Conservation (phyloP, 1,139 yeast genomes). For the Yamadazyma triangularis region DNA sequence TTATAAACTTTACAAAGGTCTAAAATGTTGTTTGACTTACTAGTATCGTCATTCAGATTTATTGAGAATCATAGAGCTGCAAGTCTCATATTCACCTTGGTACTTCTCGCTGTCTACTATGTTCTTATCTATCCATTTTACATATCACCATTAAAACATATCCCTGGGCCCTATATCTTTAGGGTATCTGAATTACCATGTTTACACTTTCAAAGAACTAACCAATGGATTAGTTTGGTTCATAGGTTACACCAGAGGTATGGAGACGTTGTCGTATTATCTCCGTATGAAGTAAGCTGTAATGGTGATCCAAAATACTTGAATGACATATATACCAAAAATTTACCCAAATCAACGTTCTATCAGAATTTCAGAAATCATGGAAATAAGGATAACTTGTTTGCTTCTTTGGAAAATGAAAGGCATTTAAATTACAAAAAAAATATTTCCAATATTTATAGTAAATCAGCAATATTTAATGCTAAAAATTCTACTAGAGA, state of each 20-base stretch:
- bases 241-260: slow-evolving; percentile 50
- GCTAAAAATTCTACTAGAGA: slow-evolving; percentile 25
- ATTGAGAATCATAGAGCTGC: slow-evolving; percentile 6
- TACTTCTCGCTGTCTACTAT: slow-evolving; percentile 17
- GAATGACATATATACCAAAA: slow-evolving; percentile 53
- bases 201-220: slow-evolving; percentile 49
- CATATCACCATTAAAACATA: slow-evolving; percentile 44
- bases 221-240: slow-evolving; percentile 47
- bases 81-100: slow-evolving; percentile 1
- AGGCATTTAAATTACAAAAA: slow-evolving; percentile 49
- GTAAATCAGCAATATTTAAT: slow-evolving; percentile 40
- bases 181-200: slow-evolving; percentile 43
- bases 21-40: no score
- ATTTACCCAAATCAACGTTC: slow-evolving; percentile 56
- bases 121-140: slow-evolving; percentile 41
- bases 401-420: slow-evolving; percentile 48
- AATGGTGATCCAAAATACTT: slow-evolving; percentile 46
- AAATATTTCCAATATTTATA: slow-evolving; percentile 44
- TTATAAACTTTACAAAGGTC: no score
- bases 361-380: slow-evolving; percentile 62
- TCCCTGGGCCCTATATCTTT: slow-evolving; percentile 62
- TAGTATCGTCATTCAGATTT: no score
- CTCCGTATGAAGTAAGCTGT: slow-evolving; percentile 61
- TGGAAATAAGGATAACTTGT: slow-evolving; percentile 50
- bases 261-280: slow-evolving; percentile 57